These are phyloP conservation scores for Cephaloascus albidus DNA, from an alignment of 805 yeast genomes.

Conservation along the genomic window DNA sequence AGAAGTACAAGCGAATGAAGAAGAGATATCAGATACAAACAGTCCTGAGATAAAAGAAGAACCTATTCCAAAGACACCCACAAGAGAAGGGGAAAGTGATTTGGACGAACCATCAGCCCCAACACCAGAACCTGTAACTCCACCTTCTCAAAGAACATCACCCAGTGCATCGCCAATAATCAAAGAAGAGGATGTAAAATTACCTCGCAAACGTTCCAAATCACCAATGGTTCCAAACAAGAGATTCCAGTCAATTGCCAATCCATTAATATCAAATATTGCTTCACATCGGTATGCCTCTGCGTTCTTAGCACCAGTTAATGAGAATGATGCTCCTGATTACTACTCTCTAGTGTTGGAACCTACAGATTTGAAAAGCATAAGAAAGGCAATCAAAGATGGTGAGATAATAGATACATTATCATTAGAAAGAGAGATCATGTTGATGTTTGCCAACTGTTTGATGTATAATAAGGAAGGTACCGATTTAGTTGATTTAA, in stretches of 20 bases:
- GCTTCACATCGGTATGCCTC: slow-evolving; percentile 67
- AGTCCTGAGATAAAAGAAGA: background rate
- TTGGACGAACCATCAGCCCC: slow-evolving; percentile 6
- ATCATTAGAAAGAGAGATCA: slow-evolving; percentile 58
- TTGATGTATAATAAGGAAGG: slow-evolving; percentile 70
- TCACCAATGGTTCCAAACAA: slow-evolving; percentile 25
- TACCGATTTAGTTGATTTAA: slow-evolving; percentile 51
- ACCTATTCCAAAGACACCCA: slow-evolving; percentile 2
- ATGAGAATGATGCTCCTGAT: slow-evolving; percentile 56
- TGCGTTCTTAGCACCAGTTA: slow-evolving; percentile 64
- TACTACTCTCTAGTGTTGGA: slow-evolving; percentile 51
- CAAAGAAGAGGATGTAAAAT: background rate
- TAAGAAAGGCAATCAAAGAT: slow-evolving; percentile 47
- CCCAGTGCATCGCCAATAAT: slow-evolving; percentile 7
- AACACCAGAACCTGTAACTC: slow-evolving; percentile 10
- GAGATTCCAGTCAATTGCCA: slow-evolving; percentile 52
- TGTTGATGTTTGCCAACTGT: slow-evolving; percentile 77
- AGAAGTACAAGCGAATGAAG: slow-evolving; percentile 5
- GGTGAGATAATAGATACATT: slow-evolving; percentile 38
- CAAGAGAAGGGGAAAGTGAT: slow-evolving; percentile 3
- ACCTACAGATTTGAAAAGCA: slow-evolving; percentile 63
- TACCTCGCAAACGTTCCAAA: slow-evolving; percentile 2
- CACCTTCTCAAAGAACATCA: slow-evolving; percentile 7
- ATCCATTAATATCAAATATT: slow-evolving; percentile 53
- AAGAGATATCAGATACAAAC: background rate